These are phyloP conservation scores for Colletotrichum sp. DNA, from an alignment of 2,329 filamentous ascomycete species.

Conservation along the genomic window DNA sequence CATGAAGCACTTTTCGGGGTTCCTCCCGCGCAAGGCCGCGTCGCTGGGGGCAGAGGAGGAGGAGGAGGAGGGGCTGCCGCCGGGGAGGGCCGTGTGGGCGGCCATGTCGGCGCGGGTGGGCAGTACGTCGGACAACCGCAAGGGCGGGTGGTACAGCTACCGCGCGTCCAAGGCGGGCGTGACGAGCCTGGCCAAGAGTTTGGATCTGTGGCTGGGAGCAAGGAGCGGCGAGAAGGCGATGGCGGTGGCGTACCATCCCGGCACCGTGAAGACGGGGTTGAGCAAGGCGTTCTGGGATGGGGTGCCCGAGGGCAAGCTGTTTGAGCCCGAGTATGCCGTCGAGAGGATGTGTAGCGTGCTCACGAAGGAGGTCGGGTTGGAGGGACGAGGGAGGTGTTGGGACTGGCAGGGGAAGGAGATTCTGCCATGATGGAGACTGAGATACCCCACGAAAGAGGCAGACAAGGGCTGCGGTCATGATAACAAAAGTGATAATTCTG, in stretches of 20 bases:
- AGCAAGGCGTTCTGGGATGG: slow-evolving; percentile 75
- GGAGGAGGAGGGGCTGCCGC: slow-evolving; percentile 24
- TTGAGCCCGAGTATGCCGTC: slow-evolving; percentile 70
- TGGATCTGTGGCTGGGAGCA: slow-evolving; percentile 69
- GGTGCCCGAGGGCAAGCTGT: slow-evolving; percentile 66
- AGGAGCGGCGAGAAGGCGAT: slow-evolving; percentile 67
- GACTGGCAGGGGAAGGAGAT: slow-evolving; percentile 74
- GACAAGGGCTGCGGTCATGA: too few species aligned
- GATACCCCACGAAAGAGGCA: too few species aligned
- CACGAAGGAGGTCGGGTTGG: slow-evolving; percentile 47
- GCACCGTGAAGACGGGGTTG: slow-evolving; percentile 79
- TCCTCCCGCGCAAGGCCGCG: slow-evolving; percentile 71
- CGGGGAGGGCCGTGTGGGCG: slow-evolving; percentile 67
- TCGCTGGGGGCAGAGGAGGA: too few species aligned
- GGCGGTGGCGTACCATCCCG: slow-evolving; percentile 76
- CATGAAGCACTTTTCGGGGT: slow-evolving; percentile 75
- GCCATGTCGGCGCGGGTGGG: slow-evolving; percentile 82
- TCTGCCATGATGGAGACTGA: slow-evolving; percentile 44
- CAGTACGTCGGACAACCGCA: slow-evolving; percentile 71
- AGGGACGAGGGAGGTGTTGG: slow-evolving; percentile 68
- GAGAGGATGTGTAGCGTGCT: slow-evolving; percentile 68
- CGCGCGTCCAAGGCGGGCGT: slow-evolving; percentile 78
- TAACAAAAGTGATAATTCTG: background rate
- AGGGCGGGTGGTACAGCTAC: slow-evolving; percentile 85
- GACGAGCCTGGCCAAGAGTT: slow-evolving; percentile 72